phyloP scores from a whole-genome alignment of 2,329 filamentous ascomycete species.

The Colletotrichum tropicicola region DNA sequence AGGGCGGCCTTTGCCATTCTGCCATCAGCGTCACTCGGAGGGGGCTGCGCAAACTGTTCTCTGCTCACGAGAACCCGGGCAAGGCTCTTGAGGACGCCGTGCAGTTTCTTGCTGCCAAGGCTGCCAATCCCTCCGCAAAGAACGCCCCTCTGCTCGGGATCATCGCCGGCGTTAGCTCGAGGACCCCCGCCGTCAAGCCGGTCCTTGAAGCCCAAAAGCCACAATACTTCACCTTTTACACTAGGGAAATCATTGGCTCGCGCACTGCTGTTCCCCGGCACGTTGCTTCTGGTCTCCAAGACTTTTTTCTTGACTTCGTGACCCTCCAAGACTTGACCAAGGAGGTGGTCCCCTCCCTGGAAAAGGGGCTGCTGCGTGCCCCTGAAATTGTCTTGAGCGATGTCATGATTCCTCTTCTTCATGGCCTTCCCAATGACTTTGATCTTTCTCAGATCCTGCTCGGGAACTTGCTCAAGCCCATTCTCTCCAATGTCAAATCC shows the following conservation, averaged over 20 bases:
- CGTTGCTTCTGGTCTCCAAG: conserved; percentile 75
- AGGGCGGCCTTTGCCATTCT: conserved; percentile 73
- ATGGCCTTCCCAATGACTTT: conserved; percentile 72
- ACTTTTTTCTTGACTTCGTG: conserved; percentile 85
- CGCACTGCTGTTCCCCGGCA: conserved; percentile 75
- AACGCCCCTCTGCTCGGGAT: conserved; percentile 85
- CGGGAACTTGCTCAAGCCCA: conserved; percentile 80
- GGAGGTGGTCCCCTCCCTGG: conserved; percentile 81
- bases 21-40: conserved; percentile 82
- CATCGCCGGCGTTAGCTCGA: conserved; percentile 85
- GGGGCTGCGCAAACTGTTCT: conserved; percentile 79
- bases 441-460: conserved; percentile 82
- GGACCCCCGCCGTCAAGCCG: conserved; percentile 70
- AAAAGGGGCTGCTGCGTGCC: conserved; percentile 88
- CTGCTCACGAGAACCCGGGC: conserved; percentile 63
- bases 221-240: conserved; percentile 83
- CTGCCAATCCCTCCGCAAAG: conserved; percentile 68
- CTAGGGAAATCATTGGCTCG: conserved; percentile 85
- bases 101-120: conserved; percentile 74
- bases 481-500: conserved; percentile 92
- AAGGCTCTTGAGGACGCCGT: conserved; percentile 72
- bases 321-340: conserved; percentile 78
- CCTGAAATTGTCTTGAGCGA: conserved; percentile 90
- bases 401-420: conserved; percentile 77
- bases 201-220: conserved; percentile 73